Evolutionary conservation across 371 early-diverging fungal genomes (phyloP).

Genomic region (Circinella minor): DNA sequence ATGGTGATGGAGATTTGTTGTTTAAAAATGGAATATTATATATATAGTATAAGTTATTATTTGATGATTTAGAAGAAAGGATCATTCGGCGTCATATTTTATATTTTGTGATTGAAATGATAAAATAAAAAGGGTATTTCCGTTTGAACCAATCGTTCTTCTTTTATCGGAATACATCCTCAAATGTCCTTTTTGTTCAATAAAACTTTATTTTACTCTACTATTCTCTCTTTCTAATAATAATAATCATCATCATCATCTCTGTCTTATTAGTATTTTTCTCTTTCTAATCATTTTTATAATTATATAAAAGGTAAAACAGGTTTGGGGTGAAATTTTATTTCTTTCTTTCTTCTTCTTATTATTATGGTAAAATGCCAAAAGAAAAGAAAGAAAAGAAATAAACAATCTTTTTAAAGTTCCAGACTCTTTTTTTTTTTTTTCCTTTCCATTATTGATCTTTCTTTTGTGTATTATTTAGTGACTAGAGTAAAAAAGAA

Average conservation of each 20-base stretch:
- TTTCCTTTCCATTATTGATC: neutral
- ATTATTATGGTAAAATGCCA: neutral
- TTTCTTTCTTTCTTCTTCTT: too few species aligned
- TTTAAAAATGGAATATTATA: too few species aligned
- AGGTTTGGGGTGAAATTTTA: neutral
- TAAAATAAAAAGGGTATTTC: neutral
- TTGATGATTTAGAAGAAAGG: too few species aligned
- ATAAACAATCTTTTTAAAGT: neutral
- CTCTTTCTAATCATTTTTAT: too few species aligned
- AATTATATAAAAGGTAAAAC: neutral
- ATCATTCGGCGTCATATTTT: conserved; percentile 8
- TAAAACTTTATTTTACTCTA: neutral
- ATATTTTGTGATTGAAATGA: neutral
- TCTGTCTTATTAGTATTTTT: too few species aligned
- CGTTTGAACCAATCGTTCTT: conserved; percentile 5
- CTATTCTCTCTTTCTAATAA: too few species aligned
- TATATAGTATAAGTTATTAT: too few species aligned
- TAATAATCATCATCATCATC: too few species aligned
- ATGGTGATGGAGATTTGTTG: too few species aligned
- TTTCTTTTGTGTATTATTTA: neutral
- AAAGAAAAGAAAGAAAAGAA: neutral
- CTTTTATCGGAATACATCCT: conserved; percentile 2
- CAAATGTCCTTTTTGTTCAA: neutral
- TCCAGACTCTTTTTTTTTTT: neutral
- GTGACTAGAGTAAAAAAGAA: too few species aligned